Percentiles rank a stretch among this genome's conserved stretches.
phyloP scores from a whole-genome alignment of 2,329 filamentous ascomycete species.

The Aureobasidium sp. region DNA sequence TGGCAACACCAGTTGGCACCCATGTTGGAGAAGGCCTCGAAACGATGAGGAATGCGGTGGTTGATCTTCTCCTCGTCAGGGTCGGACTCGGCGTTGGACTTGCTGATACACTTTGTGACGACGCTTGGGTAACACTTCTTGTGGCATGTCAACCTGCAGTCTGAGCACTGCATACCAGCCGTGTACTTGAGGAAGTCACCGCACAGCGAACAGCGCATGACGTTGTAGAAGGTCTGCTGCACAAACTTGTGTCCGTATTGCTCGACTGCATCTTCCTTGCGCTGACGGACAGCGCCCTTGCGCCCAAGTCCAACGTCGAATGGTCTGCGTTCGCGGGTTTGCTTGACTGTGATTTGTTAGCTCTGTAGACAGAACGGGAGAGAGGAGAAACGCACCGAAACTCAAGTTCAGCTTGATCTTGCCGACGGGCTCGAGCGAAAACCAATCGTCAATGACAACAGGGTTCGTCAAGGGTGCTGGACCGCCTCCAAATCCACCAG shows the following conservation, averaged over 20 bases:
- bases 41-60: constrained; percentile 95
- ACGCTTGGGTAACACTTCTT: constrained; percentile 95
- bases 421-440: constrained; percentile 89
- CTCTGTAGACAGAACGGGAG: neutral
- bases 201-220: constrained; percentile 97
- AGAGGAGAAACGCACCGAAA: constrained; percentile 51
- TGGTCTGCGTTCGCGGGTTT: constrained; percentile 71
- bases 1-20: constrained; percentile 99
- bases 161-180: constrained; percentile 96
- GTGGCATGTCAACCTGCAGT: constrained; percentile 99
- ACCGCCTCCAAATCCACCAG: constrained; percentile 28
- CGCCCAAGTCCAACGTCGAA: constrained; percentile 87
- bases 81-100: constrained; percentile 96
- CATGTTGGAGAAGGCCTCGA: constrained; percentile 94
- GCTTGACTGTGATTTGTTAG: constrained; percentile 54
- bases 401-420: constrained; percentile 86
- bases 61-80: constrained; percentile 99
- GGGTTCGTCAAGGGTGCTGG: constrained; percentile 46
- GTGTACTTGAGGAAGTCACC: constrained; percentile 98
- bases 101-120: constrained; percentile 98
- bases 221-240: constrained; percentile 98
- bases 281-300: constrained; percentile 92
- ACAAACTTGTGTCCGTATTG: constrained; percentile 99
- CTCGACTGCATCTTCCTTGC: constrained; percentile 96
- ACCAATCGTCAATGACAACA: constrained; percentile 81